phyloP scores from a whole-genome alignment of 1,139 yeast species.

The Suzukiozyma palmioleophila region DNA sequence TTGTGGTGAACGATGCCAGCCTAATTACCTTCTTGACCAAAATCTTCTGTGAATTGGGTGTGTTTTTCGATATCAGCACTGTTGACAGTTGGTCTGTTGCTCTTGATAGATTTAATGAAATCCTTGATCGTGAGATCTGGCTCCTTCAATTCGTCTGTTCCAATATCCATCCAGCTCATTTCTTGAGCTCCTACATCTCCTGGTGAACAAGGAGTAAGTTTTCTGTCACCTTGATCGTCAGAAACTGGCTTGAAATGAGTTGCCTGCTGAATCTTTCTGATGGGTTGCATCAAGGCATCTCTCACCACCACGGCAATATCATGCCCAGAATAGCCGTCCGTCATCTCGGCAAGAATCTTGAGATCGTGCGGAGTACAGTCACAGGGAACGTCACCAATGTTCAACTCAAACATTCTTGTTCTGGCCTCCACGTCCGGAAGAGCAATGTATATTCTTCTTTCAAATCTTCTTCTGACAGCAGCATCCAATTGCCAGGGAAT shows the following conservation, averaged over 20 bases:
- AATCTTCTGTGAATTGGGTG: constrained; percentile 84
- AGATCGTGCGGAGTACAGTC: constrained; percentile 69
- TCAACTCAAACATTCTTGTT: constrained; percentile 87
- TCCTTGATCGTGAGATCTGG: constrained; percentile 90
- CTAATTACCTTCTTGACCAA: constrained; percentile 93
- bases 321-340: constrained; percentile 97
- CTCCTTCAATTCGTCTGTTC: constrained; percentile 81
- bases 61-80: constrained; percentile 77
- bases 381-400: constrained; percentile 89
- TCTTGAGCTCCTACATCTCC: constrained; percentile 86
- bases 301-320: constrained; percentile 95
- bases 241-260: constrained; percentile 78
- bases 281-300: constrained; percentile 97
- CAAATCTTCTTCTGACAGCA: constrained; percentile 95
- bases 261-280: constrained; percentile 91
- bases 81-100: constrained; percentile 93
- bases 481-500: constrained; percentile 99
- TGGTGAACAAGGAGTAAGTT: constrained; percentile 91
- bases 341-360: constrained; percentile 77
- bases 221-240: constrained; percentile 32
- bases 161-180: constrained; percentile 91
- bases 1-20: neutral
- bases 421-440: constrained; percentile 91
- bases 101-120: constrained; percentile 86
- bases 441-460: constrained; percentile 89